Evolutionary conservation across 176 grass and related monocot genomes (phyloP), one percentile per base, ranked within the genome.

Genomic region (Neostapfia colusana): DNA sequence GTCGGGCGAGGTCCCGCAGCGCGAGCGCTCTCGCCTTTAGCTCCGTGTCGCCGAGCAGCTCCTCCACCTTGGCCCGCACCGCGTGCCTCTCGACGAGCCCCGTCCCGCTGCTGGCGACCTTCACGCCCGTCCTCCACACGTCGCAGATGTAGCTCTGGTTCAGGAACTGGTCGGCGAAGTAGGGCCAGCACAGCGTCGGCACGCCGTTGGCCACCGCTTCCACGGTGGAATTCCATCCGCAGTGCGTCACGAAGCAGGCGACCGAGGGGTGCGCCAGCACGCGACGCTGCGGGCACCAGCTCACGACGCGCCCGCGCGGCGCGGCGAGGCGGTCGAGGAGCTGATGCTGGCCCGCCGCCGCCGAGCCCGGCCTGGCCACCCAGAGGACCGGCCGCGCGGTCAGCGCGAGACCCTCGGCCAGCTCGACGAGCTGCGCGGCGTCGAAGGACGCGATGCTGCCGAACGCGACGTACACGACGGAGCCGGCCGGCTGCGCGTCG

Each of bases 401-500:
- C 26, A 91, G 85, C 40, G 60, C 77, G 24, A 95, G 88, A 4
- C 77, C 88, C n/a, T 81, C 85, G 14, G 92, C 92, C 1, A 95
- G 73, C 71, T 95, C 92, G 18, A 82, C 17, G 4, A 95, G 88
- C 71, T 95, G 88, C 49, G 37, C 26, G 13, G 62, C 10, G 64
- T 40, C 82, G 72, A 85, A 80, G 36, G 83, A 9, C 27, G 88
- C 85, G 60, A 89, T 51, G 89, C 92, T 95, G 17, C 92, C 88
- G 63, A 89, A 95, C 14, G 88, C 92, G 0, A 87, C 83, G 72
- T 95, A 95, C 62, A 95, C 50, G 63, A 91, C 92, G 14, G 92
- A 95, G 31, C 41, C n/a, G 18, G 45, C 53, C 1, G 78, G 67
- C 54, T 81, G 82, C 41, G 77, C 80, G 39, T 87, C 73, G 0